These are phyloP conservation scores for Annulohypoxylon maeteangense DNA, from an alignment of 495 filamentous ascomycete species.

Conservation along the genomic window DNA sequence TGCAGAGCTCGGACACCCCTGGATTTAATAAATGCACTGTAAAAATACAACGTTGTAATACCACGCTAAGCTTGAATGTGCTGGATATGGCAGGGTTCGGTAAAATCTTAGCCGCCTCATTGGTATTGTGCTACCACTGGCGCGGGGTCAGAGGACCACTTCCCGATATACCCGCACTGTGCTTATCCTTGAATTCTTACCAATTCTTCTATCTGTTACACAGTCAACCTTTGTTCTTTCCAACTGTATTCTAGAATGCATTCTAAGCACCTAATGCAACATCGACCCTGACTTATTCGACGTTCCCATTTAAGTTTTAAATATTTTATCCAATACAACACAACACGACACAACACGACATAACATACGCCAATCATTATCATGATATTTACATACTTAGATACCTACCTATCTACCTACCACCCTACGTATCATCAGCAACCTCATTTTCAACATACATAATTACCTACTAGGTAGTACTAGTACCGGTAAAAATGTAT, in stretches of 20 bases:
- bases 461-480: no score
- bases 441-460: conserved; percentile 3
- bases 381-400: background rate
- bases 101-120: conserved; percentile 28
- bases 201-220: background rate
- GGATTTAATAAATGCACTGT: conserved; percentile 43
- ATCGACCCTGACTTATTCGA: conserved; percentile 2
- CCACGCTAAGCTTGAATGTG: conserved; percentile 29
- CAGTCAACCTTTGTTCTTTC: background rate
- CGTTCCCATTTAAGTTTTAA: background rate
- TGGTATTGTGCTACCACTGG: conserved; percentile 29
- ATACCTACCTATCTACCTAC: no score
- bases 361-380: background rate
- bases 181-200: background rate
- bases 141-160: conserved; percentile 25
- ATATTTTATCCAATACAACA: conserved; percentile 9
- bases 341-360: no score
- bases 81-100: conserved; percentile 20
- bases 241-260: conserved; percentile 40
- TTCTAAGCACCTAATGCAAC: conserved; percentile 27
- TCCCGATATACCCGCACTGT: conserved; percentile 19
- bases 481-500: background rate
- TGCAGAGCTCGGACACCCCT: conserved; percentile 30
- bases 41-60: conserved; percentile 29
- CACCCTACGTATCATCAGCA: conserved; percentile 1